A percentile compares a stretch with the other conserved stretches of the same genome.
These are phyloP conservation scores for Orbilia ellipsospora DNA, from an alignment of 2,329 filamentous ascomycete species.

Conservation along the genomic window DNA sequence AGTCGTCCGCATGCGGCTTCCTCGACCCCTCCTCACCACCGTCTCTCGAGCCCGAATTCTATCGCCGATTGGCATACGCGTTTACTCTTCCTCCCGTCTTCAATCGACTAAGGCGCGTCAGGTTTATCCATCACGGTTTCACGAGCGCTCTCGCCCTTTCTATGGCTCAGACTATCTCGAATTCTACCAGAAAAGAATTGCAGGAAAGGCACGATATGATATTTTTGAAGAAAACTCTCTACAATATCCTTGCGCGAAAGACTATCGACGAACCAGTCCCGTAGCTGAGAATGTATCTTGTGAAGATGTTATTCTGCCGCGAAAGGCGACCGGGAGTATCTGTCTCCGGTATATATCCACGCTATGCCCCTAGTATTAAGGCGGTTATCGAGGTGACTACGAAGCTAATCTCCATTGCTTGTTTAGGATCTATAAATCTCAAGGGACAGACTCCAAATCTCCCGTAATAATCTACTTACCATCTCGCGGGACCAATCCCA, in stretches of 20 bases:
- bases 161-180: constrained; percentile 13
- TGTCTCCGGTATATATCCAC: constrained; percentile 19
- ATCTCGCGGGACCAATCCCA: constrained; percentile 31
- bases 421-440: constrained; percentile 27
- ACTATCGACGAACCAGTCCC: constrained; percentile 7
- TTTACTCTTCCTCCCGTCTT: background rate
- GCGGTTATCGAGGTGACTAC: background rate
- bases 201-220: constrained; percentile 9
- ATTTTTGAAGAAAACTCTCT: background rate
- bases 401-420: background rate
- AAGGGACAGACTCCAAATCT: constrained; percentile 3
- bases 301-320: constrained; percentile 19
- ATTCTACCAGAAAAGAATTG: constrained; percentile 21
- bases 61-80: background rate
- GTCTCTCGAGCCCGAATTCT: background rate
- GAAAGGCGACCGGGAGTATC: constrained; percentile 37
- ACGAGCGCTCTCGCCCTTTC: background rate
- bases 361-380: background rate
- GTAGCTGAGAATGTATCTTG: constrained; percentile 14
- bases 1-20: constrained; percentile 30
- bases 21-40: background rate
- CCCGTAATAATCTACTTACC: constrained; percentile 48
- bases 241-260: constrained; percentile 25
- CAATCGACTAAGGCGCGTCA: background rate
- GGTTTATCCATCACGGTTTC: background rate